Percentiles rank a stretch among this genome's conserved stretches.
These are phyloP conservation scores for Elsinoe arachidis DNA, from an alignment of 2,329 filamentous ascomycete genomes.

Conservation along the genomic window DNA sequence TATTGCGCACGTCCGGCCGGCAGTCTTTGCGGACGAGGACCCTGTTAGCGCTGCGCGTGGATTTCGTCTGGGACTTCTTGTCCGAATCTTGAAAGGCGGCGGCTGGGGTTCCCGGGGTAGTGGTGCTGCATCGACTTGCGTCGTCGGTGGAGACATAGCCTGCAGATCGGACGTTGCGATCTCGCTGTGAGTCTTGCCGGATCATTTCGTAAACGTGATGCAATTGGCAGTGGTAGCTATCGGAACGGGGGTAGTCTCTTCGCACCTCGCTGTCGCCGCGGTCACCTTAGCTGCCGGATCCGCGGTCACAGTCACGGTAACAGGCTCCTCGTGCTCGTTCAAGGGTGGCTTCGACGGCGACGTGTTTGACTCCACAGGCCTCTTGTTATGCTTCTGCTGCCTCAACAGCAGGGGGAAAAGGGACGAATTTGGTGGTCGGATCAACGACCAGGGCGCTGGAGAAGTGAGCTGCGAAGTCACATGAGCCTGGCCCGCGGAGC, in stretches of 20 bases:
- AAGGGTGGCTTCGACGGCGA: background rate
- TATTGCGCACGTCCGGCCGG: slow-evolving; percentile 42
- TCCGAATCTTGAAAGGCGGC: slow-evolving; percentile 2
- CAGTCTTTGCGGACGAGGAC: slow-evolving; percentile 45
- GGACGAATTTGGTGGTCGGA: slow-evolving; percentile 18
- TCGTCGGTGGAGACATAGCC: background rate
- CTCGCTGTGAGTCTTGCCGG: slow-evolving; percentile 2
- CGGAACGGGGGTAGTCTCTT: background rate
- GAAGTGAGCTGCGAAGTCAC: background rate
- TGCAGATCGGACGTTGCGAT: slow-evolving; percentile 8
- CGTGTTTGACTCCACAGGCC: background rate
- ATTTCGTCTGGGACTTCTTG: slow-evolving; percentile 43
- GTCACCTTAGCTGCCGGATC: slow-evolving; percentile 19
- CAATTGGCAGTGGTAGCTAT: background rate
- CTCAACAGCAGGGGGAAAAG: slow-evolving; percentile 17
- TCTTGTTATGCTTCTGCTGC: slow-evolving; percentile 8
- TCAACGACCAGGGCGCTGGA: background rate
- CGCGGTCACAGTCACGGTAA: background rate
- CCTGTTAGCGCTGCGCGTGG: slow-evolving; percentile 41
- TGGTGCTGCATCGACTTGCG: background rate
- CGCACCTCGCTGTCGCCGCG: slow-evolving; percentile 21
- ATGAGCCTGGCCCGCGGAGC: slow-evolving; percentile 14
- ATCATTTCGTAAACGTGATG: slow-evolving; percentile 9
- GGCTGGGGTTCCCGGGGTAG: slow-evolving; percentile 13
- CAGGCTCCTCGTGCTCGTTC: background rate